A percentile compares a stretch with the other conserved stretches of the same genome.
These are phyloP conservation scores for Pichia sp. DNA, from an alignment of 1,139 yeast genomes.

Conservation along the genomic window DNA sequence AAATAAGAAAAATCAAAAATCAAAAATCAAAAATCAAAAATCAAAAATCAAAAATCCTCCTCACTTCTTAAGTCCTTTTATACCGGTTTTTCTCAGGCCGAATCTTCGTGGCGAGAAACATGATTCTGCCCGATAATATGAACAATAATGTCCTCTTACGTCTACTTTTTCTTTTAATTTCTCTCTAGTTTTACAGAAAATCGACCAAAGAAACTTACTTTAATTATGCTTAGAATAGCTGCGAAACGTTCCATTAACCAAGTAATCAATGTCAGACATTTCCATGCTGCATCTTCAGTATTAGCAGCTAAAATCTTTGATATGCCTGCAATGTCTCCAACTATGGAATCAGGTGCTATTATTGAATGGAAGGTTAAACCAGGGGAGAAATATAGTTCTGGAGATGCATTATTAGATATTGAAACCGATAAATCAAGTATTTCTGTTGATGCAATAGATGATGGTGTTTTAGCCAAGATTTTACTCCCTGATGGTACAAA, in stretches of 20 bases:
- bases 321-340: conserved; percentile 99
- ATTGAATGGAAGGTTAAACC: conserved; percentile 87
- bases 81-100: background rate
- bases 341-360: conserved; percentile 97
- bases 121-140: background rate
- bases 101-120: background rate
- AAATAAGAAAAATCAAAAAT: background rate
- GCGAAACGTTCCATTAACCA: background rate
- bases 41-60: background rate
- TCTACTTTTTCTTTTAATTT: too few relatives aligned
- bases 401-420: conserved; percentile 82
- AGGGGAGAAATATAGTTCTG: conserved; percentile 72
- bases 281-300: background rate
- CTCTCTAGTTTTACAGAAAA: background rate
- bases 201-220: background rate
- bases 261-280: background rate
- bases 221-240: background rate
- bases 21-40: background rate
- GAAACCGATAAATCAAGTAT: conserved; percentile 94
- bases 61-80: background rate
- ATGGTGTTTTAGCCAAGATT: conserved; percentile 81
- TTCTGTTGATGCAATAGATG: conserved; percentile 90
- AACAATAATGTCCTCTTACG: background rate
- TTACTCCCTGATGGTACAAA: conserved; percentile 63
- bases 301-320: conserved; percentile 55